Evolutionary conservation across 257 asterid genomes (phyloP).

Genomic region (Echium plantagineum): DNA sequence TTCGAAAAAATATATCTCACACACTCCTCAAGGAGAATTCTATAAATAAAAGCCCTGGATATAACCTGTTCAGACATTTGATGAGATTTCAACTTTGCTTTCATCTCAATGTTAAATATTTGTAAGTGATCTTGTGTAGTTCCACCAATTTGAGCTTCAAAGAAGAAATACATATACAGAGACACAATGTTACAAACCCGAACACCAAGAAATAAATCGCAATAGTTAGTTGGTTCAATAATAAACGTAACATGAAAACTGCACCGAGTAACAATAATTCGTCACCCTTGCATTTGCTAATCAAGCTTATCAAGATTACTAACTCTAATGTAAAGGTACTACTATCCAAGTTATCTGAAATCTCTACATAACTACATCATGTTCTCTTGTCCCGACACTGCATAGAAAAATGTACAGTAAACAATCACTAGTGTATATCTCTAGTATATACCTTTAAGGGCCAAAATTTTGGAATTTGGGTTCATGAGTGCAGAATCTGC

Average conservation of each 20-base stretch:
- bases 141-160: conserved; percentile 93
- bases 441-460: conserved; percentile 63
- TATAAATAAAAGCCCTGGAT: background rate
- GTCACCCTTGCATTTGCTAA: too few species aligned
- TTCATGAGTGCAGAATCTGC: conserved; percentile 99
- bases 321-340: too few species aligned
- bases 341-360: too few species aligned
- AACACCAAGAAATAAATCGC: background rate
- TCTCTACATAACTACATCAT: too few species aligned
- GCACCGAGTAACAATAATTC: too few species aligned
- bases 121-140: conserved; percentile 95
- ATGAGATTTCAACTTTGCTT: conserved; percentile 82
- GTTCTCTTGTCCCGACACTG: background rate
- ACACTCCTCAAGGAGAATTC: background rate
- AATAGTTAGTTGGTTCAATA: background rate
- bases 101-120: conserved; percentile 94
- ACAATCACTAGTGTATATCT: background rate
- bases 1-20: background rate
- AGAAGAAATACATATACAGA: conserved; percentile 12
- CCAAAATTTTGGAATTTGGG: conserved; percentile 79
- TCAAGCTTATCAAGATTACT: too few species aligned
- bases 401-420: background rate
- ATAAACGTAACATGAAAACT: background rate
- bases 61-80: conserved; percentile 99
- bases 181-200: background rate